A percentile compares a stretch with the other conserved stretches of the same genome.
Conservation (phyloP, 2,329 filamentous ascomycete genomes). For the Elsinoe batatas region DNA sequence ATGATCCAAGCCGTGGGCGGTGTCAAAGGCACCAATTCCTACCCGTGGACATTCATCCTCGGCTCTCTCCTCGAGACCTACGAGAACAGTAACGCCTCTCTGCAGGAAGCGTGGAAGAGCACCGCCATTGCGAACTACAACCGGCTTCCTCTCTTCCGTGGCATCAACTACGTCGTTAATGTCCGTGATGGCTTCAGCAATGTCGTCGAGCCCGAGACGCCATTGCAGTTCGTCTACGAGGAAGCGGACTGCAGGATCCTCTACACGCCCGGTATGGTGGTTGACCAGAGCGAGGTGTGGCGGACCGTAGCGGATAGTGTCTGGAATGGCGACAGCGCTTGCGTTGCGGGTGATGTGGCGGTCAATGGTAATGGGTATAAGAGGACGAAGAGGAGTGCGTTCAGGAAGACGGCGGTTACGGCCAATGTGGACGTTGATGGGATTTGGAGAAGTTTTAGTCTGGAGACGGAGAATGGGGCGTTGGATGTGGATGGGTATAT, state of each 20-base stretch:
- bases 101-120: constrained; percentile 19
- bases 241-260: constrained; percentile 43
- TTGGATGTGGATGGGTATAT: constrained; percentile 8
- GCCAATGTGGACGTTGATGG: constrained; percentile 2
- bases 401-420: constrained; percentile 7
- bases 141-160: constrained; percentile 21
- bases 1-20: constrained; percentile 38
- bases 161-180: constrained; percentile 22
- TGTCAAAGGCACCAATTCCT: constrained; percentile 34
- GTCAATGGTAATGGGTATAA: constrained; percentile 7
- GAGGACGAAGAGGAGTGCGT: neutral
- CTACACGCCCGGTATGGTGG: constrained; percentile 42
- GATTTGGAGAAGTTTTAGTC: constrained; percentile 9
- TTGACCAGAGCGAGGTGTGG: constrained; percentile 40
- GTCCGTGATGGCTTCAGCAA: constrained; percentile 25
- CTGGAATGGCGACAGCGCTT: constrained; percentile 23
- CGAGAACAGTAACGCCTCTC: constrained; percentile 12
- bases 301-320: constrained; percentile 29
- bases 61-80: constrained; percentile 19
- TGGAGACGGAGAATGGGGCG: constrained; percentile 8
- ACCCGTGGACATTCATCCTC: constrained; percentile 20
- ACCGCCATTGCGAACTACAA: constrained; percentile 23
- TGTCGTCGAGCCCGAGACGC: constrained; percentile 30
- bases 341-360: constrained; percentile 23
- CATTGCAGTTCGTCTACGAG: constrained; percentile 42